These are phyloP conservation scores for Helotiales sp. DNA, from an alignment of 2,329 filamentous ascomycete genomes.

Conservation along the genomic window DNA sequence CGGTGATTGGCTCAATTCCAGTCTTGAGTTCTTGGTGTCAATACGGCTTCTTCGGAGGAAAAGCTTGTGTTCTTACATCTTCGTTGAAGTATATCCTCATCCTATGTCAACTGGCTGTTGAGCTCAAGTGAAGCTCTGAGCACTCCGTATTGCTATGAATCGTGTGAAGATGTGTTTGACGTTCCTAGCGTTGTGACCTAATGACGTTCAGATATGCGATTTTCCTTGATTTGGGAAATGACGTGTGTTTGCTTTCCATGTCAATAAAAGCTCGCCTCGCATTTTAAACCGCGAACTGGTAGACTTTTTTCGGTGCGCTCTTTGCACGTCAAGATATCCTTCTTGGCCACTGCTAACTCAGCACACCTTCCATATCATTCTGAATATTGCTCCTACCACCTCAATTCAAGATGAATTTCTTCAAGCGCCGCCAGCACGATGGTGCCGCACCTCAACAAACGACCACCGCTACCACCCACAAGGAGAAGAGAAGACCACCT, in stretches of 20 bases:
- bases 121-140: neutral
- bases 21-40: neutral
- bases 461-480: constrained; percentile 16
- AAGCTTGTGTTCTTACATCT: neutral
- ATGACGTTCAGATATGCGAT: neutral
- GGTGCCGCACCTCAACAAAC: constrained; percentile 14
- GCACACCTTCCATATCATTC: neutral
- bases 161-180: neutral
- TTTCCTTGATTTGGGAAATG: neutral
- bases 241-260: neutral
- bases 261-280: neutral
- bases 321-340: neutral
- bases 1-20: neutral
- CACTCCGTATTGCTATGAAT: neutral
- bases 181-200: neutral
- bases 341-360: neutral
- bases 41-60: neutral
- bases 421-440: constrained; percentile 19
- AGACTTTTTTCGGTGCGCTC: neutral
- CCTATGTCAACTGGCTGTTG: neutral
- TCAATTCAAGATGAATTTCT: constrained; percentile 23
- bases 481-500: constrained; percentile 18
- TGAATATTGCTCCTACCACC: neutral
- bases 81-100: neutral
- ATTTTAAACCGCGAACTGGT: neutral